Evolutionary conservation across 176 grass and related monocot species (phyloP).

Genomic region (Oryza longistaminata): DNA sequence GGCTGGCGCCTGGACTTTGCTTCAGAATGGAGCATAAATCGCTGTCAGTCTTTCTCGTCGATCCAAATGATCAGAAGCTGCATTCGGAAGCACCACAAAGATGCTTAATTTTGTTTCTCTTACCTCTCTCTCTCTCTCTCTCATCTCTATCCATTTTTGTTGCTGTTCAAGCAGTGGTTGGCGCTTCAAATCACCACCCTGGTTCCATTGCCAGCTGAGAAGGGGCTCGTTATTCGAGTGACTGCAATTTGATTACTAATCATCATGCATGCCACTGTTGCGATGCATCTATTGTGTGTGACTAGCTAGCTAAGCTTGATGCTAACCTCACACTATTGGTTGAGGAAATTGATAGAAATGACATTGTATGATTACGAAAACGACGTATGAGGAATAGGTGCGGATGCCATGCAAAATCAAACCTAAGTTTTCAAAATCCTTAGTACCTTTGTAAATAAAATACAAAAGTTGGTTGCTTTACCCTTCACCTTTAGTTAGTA

Average conservation of each 20-base stretch:
- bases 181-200: slow-evolving; percentile 50
- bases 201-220: slow-evolving; percentile 21
- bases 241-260: slow-evolving; percentile 7
- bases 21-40: slow-evolving; percentile 34
- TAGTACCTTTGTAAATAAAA: slow-evolving; percentile 22
- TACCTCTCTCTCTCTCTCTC: not conserved
- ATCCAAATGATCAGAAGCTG: not conserved
- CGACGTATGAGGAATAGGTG: not conserved
- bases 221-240: not conserved
- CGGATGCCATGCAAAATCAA: slow-evolving; percentile 35
- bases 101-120: not conserved
- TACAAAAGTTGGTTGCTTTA: slow-evolving; percentile 46
- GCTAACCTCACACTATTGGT: slow-evolving; percentile 29
- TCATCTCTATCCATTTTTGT: not conserved
- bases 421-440: slow-evolving; percentile 27
- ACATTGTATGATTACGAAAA: not conserved
- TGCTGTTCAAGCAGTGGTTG: slow-evolving; percentile 18
- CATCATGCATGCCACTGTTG: slow-evolving; percentile 33
- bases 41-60: not conserved
- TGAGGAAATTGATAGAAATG: slow-evolving; percentile 12
- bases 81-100: slow-evolving; percentile 23
- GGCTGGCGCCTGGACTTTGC: slow-evolving; percentile 29
- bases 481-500: slow-evolving; percentile 61
- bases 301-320: slow-evolving; percentile 8
- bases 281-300: slow-evolving; percentile 21